Percentiles rank a stretch among this genome's conserved stretches.
Evolutionary conservation across 164 flowering plant species (phyloP).

Genomic region (Warburgia ugandensis): DNA sequence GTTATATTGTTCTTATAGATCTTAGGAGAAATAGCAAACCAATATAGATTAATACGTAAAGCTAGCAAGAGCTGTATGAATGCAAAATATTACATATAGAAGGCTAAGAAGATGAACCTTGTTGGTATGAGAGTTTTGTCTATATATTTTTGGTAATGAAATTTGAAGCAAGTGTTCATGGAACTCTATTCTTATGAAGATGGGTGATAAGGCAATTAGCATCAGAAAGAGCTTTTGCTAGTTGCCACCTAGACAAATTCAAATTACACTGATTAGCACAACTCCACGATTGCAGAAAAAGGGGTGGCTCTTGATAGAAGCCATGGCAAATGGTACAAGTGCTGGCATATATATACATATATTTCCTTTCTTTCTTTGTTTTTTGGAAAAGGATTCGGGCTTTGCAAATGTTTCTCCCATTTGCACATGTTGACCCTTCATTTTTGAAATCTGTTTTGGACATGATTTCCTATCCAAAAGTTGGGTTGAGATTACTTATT

Average conservation of each 20-base stretch:
- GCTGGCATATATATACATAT: background rate
- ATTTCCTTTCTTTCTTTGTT: too few relatives aligned
- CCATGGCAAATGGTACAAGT: background rate
- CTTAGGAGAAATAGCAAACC: background rate
- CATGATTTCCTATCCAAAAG: too few relatives aligned
- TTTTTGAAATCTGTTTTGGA: too few relatives aligned
- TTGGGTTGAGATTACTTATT: too few relatives aligned
- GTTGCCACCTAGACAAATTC: slow-evolving; percentile 44
- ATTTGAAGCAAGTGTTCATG: slow-evolving; percentile 82
- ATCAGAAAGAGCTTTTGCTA: slow-evolving; percentile 70
- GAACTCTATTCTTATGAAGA: slow-evolving; percentile 55
- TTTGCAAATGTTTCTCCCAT: too few relatives aligned
- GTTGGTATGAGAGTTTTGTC: slow-evolving; percentile 58
- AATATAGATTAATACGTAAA: background rate
- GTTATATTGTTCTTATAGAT: too few relatives aligned
- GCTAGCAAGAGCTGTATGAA: background rate
- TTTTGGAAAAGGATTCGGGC: too few relatives aligned
- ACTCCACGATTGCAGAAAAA: background rate
- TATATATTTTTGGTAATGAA: slow-evolving; percentile 51
- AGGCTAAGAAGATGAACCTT: slow-evolving; percentile 21
- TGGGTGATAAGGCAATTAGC: slow-evolving; percentile 73
- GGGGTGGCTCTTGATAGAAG: background rate
- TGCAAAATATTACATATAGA: background rate
- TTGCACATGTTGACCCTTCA: too few relatives aligned
- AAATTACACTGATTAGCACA: background rate